These are phyloP conservation scores for Sugiyamaella xylanicola DNA, from an alignment of 1,139 yeast species.

Conservation along the genomic window DNA sequence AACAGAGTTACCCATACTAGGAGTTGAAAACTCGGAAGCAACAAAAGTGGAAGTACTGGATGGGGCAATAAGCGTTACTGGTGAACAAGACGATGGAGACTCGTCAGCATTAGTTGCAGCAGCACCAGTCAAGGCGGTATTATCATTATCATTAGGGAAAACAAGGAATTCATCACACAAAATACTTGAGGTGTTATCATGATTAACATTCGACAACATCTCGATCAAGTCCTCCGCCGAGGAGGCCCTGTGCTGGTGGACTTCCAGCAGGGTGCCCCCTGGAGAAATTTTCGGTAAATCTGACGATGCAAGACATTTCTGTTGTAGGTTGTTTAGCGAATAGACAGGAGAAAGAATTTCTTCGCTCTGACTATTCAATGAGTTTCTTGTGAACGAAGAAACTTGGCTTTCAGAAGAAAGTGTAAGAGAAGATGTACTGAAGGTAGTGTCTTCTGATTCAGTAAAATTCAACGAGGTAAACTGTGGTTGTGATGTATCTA, in stretches of 20 bases:
- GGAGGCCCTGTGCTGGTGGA: neutral
- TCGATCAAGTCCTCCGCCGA: neutral
- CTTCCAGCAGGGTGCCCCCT: neutral
- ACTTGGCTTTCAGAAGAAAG: conserved; percentile 8
- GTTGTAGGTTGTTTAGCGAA: conserved; percentile 5
- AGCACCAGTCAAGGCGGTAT: neutral
- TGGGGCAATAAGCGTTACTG: conserved; percentile 10
- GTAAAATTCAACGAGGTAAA: conserved; percentile 13
- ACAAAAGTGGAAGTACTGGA: conserved; percentile 15
- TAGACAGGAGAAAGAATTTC: conserved; percentile 12
- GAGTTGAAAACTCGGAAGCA: conserved; percentile 9
- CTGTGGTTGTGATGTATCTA: conserved; percentile 20
- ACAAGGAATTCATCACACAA: conserved; percentile 16
- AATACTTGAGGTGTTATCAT: neutral
- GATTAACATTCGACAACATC: neutral
- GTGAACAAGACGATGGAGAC: conserved; percentile 11
- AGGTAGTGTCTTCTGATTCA: conserved; percentile 11
- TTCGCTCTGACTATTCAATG: conserved; percentile 9
- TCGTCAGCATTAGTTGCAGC: neutral
- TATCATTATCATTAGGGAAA: conserved; percentile 16
- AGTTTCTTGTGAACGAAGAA: conserved; percentile 8
- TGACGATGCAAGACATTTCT: conserved; percentile 9
- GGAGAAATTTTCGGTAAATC: neutral
- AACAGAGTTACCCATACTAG: neutral
- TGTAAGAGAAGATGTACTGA: neutral